Percentiles rank a stretch among this genome's conserved stretches.
These are phyloP conservation scores for Bimuria novae-zelandiae DNA, from an alignment of 2,329 filamentous ascomycete species.

Conservation along the genomic window DNA sequence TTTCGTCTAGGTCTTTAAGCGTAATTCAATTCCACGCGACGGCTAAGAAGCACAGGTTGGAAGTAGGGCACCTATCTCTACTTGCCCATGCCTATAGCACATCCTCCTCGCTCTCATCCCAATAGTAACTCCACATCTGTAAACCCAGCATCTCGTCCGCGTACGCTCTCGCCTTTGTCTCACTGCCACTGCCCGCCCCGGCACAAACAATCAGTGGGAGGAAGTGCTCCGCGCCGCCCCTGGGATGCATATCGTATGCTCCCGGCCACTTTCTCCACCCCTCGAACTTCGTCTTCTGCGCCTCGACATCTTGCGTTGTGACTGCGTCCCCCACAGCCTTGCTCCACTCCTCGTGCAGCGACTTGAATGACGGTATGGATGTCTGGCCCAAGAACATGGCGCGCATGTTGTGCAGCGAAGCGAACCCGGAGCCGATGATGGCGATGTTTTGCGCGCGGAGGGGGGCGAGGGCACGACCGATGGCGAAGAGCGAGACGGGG, in stretches of 20 bases:
- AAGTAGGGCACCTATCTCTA: too few relatives aligned
- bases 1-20: too few relatives aligned
- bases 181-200: conserved; percentile 53
- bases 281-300: conserved; percentile 49
- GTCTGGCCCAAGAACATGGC: conserved; percentile 49
- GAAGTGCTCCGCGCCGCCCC: conserved; percentile 61
- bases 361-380: conserved; percentile 35
- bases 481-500: conserved; percentile 54
- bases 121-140: conserved; percentile 62
- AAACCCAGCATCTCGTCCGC: conserved; percentile 56
- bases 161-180: conserved; percentile 49
- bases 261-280: conserved; percentile 56
- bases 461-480: conserved; percentile 57
- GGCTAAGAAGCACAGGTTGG: too few relatives aligned
- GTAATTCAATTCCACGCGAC: too few relatives aligned
- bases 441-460: conserved; percentile 61
- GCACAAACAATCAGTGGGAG: conserved; percentile 63
- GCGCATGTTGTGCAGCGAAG: conserved; percentile 61
- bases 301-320: conserved; percentile 35
- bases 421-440: conserved; percentile 64
- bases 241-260: conserved; percentile 60
- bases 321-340: conserved; percentile 51
- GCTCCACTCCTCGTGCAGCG: conserved; percentile 53
- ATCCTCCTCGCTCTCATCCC: conserved; percentile 42
- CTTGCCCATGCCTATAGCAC: not conserved